phyloP scores from a whole-genome alignment of 1,284 basidiomycete species.

The Rhodofomes roseus region DNA sequence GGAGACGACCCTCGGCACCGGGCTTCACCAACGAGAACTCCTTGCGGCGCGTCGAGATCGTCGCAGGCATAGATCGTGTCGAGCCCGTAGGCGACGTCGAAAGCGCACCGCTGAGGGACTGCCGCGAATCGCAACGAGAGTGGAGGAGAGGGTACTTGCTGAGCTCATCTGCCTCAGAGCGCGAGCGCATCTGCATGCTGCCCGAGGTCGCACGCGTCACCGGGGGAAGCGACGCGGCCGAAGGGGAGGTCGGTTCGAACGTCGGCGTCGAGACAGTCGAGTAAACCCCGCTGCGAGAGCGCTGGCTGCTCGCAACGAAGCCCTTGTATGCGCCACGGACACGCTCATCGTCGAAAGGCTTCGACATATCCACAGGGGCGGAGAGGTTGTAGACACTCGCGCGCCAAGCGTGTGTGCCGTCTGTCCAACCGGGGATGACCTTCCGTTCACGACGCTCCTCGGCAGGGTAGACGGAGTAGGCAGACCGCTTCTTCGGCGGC shows the following conservation, averaged over 20 bases:
- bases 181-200: constrained; percentile 19
- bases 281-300: constrained; percentile 40
- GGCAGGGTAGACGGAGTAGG: constrained; percentile 13
- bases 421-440: constrained; percentile 65
- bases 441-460: constrained; percentile 25
- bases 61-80: constrained; percentile 26
- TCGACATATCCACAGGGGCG: constrained; percentile 27
- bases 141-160: constrained; percentile 50
- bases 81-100: constrained; percentile 31
- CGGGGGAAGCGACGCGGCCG: constrained; percentile 12
- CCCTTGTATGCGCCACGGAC: constrained; percentile 36
- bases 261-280: constrained; percentile 37
- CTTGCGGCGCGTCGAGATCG: constrained; percentile 13
- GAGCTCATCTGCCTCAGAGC: constrained; percentile 38
- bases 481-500: constrained; percentile 28
- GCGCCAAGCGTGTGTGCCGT: constrained; percentile 63
- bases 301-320: constrained; percentile 46
- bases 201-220: constrained; percentile 11
- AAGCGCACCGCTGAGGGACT: constrained; percentile 32
- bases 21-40: constrained; percentile 52
- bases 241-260: constrained; percentile 20
- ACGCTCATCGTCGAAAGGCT: constrained; percentile 22
- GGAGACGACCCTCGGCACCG: constrained; percentile 58
- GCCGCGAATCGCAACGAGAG: constrained; percentile 47
- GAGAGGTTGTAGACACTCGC: constrained; percentile 49